These are phyloP conservation scores for Colletotrichum echinochloae DNA, from an alignment of 2,329 filamentous ascomycete species.

Conservation along the genomic window DNA sequence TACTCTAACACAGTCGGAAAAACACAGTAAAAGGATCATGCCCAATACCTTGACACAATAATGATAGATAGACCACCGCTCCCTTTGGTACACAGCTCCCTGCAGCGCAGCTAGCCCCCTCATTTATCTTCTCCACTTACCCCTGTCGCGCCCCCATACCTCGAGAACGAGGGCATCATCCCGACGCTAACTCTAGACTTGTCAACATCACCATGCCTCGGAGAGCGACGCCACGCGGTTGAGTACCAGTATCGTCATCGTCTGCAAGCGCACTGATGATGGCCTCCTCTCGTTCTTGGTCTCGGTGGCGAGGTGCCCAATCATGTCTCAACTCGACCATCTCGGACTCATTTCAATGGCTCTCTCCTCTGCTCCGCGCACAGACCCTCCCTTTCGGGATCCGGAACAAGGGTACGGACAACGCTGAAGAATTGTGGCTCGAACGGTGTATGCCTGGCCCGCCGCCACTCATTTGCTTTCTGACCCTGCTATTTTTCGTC, in stretches of 20 bases:
- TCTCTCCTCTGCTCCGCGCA: neutral
- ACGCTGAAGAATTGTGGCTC: conserved; percentile 24
- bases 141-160: neutral
- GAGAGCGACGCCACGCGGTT: neutral
- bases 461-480: neutral
- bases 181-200: neutral
- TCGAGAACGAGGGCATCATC: neutral
- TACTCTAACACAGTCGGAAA: no score
- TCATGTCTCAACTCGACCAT: neutral
- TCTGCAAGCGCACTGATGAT: neutral
- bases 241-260: neutral
- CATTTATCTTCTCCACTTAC: neutral
- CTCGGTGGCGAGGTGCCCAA: neutral
- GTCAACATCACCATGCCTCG: neutral
- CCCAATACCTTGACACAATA: no score
- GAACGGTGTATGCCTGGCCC: conserved; percentile 12
- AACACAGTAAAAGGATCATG: no score
- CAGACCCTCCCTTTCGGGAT: neutral
- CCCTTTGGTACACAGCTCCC: neutral
- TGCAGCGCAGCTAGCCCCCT: neutral
- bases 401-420: neutral
- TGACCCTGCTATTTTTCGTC: neutral
- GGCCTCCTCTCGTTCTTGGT: neutral
- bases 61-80: no score
- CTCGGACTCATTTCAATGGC: neutral